Base-by-base conservation (phyloP, 2,329 filamentous ascomycete species). In the Aspergillaceae sp. region DNA sequence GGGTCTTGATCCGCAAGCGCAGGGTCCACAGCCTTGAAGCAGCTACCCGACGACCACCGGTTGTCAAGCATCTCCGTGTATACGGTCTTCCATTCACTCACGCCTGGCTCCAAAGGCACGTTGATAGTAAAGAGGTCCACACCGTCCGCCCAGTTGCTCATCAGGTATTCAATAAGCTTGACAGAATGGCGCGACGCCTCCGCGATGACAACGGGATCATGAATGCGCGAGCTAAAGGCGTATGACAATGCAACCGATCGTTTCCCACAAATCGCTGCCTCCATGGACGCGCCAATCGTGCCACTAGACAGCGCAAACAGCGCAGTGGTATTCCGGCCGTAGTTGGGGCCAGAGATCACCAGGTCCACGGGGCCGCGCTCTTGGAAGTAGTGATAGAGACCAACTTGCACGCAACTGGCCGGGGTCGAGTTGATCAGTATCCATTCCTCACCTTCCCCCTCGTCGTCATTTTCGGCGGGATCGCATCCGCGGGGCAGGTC, bases 111-210 rank as follows among this genome's bases (percentile, higher is more conserved):
- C 7, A 97, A 73, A 19, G 92, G 91, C 6, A 97, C 84, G 61
- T 97, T 97, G 56, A 97, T 82, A 41, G 79, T 86, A 66, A 95
- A 97, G n/a, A 97, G 70, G 61, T 94, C 87, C 4, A 87, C 82
- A 43, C 82, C 82, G 32, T 73, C 68, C 0, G 74, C 79, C 85
- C 87, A 95, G 61, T 89, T 84, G 42, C 76, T 74, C 56, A 78
- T 82, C 5, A 98, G 74, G 51, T 87, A 79, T 64, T 95, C 85
- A 52, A 95, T 83, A 27, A 97, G 75, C 52, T 76, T 78, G 27
- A 92, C 83, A 27, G 83, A 81, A 56, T 91, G 82, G 40, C 78
- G 73, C 34, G 83, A 87, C 2, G 88, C 89, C 42, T 80, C 86
- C 30, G 80, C 78, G 48, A 97, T 91, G 55, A 95, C 82, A 27